A percentile compares a stretch with the other conserved stretches of the same genome.
Conservation (phyloP, 176 grass and related monocot genomes). For the Cymbopogon citratus region DNA sequence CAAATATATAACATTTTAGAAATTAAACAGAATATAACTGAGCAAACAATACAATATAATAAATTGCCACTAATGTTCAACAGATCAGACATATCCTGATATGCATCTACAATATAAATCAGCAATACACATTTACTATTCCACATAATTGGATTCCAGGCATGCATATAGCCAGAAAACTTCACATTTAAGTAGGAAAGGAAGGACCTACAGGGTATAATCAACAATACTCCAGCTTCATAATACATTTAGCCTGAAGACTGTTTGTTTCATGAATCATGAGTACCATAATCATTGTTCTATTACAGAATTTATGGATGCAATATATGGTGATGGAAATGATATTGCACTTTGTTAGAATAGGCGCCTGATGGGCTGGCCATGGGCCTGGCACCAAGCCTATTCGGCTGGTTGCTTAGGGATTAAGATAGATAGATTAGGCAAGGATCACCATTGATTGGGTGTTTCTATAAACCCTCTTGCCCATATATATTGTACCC, state of each 20-base stretch:
- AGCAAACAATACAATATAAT: neutral
- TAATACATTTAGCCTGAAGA: neutral
- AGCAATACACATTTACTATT: neutral
- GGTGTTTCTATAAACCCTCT: too few relatives aligned
- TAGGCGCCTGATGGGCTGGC: too few relatives aligned
- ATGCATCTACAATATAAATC: neutral
- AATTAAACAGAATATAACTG: conserved; percentile 6
- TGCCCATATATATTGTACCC: too few relatives aligned
- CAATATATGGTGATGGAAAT: neutral
- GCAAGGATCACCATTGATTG: too few relatives aligned
- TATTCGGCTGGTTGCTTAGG: too few relatives aligned
- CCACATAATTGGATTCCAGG: neutral
- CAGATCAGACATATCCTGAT: conserved; percentile 1
- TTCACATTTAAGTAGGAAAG: neutral
- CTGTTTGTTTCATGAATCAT: neutral
- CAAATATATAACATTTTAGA: neutral
- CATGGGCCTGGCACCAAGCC: too few relatives aligned
- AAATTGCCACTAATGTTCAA: neutral
- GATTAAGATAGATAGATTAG: too few relatives aligned
- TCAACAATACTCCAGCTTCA: neutral
- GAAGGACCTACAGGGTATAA: neutral
- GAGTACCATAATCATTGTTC: neutral
- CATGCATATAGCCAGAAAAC: neutral
- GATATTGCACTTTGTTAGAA: neutral
- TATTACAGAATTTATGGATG: neutral